Conservation (phyloP, 352 stramenopile species). For the Peronosclerospora sorghi region DNA sequence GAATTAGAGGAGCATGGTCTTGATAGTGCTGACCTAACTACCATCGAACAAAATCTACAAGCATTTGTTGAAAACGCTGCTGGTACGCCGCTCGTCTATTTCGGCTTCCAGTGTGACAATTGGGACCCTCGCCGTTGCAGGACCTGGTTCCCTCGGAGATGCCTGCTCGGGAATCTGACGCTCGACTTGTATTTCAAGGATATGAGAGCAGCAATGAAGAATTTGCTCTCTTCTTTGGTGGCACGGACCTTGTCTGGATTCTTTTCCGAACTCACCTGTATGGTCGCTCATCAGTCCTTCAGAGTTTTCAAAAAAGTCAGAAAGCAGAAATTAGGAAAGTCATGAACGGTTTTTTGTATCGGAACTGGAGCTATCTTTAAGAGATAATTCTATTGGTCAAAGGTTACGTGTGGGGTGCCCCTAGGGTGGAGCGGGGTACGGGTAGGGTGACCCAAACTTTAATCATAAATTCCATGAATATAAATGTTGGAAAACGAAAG, state of each 20-base stretch:
- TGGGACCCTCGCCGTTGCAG: constrained; percentile 28
- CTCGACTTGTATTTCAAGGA: constrained; percentile 53
- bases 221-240: constrained; percentile 21
- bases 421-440: too few species aligned
- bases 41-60: constrained; percentile 17
- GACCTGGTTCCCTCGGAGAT: constrained; percentile 36
- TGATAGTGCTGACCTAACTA: constrained; percentile 6
- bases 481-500: too few species aligned
- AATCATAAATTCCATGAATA: too few species aligned
- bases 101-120: constrained; percentile 37
- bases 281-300: too few species aligned
- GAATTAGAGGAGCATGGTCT: constrained; percentile 19
- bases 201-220: constrained; percentile 22
- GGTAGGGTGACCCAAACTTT: too few species aligned
- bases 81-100: constrained; percentile 33
- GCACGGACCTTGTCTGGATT: constrained; percentile 28
- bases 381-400: too few species aligned
- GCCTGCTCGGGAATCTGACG: constrained; percentile 22
- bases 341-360: too few species aligned
- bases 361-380: too few species aligned
- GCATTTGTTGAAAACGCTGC: constrained; percentile 5
- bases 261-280: too few species aligned
- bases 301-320: too few species aligned
- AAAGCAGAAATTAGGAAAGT: too few species aligned
- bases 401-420: too few species aligned